Percentiles rank a stretch among this genome's conserved stretches.
Conservation (phyloP, 768 basidiomycete species). For the Collybia sp. region DNA sequence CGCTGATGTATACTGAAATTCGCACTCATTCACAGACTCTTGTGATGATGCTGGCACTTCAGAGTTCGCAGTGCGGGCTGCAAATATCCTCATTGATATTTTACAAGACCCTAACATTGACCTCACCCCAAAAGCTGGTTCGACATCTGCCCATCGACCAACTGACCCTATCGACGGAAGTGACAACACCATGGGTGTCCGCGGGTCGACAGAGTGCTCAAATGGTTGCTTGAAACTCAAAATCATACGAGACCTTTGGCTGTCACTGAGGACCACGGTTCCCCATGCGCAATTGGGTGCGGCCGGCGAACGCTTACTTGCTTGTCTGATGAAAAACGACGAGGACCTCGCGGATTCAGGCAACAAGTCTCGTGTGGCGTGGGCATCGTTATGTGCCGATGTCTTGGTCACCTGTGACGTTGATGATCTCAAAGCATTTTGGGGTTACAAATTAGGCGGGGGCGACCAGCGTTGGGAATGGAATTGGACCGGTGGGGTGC, state of each 20-base stretch:
- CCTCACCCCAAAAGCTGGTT: slow-evolving; percentile 23
- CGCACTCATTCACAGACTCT: slow-evolving; percentile 25
- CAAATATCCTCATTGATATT: slow-evolving; percentile 42
- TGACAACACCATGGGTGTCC: background rate
- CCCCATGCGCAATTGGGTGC: slow-evolving; percentile 33
- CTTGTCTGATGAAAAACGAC: slow-evolving; percentile 44
- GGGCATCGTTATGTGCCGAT: slow-evolving; percentile 60
- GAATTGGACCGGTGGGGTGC: slow-evolving; percentile 36
- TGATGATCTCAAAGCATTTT: slow-evolving; percentile 48
- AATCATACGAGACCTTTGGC: slow-evolving; percentile 58
- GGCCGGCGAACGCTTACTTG: slow-evolving; percentile 43
- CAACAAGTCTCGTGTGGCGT: slow-evolving; percentile 44
- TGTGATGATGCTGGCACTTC: slow-evolving; percentile 33
- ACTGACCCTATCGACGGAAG: slow-evolving; percentile 1
- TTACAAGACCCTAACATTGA: slow-evolving; percentile 43
- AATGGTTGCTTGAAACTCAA: slow-evolving; percentile 48
- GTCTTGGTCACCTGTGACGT: slow-evolving; percentile 42
- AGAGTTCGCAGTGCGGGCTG: slow-evolving; percentile 34
- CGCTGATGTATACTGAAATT: slow-evolving; percentile 3
- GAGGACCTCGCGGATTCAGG: slow-evolving; percentile 36
- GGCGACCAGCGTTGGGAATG: slow-evolving; percentile 22
- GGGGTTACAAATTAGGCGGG: slow-evolving; percentile 30
- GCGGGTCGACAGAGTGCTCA: background rate
- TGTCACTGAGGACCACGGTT: slow-evolving; percentile 34
- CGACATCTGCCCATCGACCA: slow-evolving; percentile 8